phyloP scores from a whole-genome alignment of 139 green algal genomes.

The Micractinium sp. region DNA sequence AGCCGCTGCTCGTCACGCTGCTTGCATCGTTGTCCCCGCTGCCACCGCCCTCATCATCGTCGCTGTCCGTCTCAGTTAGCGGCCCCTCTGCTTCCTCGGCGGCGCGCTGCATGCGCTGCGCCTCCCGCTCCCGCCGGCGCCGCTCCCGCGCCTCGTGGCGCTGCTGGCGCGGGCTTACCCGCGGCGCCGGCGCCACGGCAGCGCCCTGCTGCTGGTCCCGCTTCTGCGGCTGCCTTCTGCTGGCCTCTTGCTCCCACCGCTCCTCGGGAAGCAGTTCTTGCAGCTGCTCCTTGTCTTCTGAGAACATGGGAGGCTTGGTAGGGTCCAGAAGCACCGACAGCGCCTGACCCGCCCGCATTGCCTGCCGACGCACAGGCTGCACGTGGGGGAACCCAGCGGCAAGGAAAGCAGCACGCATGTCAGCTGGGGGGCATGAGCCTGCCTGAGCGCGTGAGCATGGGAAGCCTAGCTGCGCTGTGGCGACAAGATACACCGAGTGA shows the following conservation, averaged over 20 bases:
- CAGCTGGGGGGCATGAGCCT: not conserved
- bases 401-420: not conserved
- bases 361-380: conserved; percentile 52
- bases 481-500: not conserved
- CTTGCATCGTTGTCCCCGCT: not conserved
- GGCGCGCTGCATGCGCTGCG: not conserved
- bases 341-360: conserved; percentile 66
- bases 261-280: conserved; percentile 57
- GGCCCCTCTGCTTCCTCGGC: not conserved
- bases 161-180: not conserved
- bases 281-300: conserved; percentile 50
- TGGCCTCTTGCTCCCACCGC: not conserved
- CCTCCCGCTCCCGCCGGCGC: not conserved
- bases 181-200: not conserved
- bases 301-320: conserved; percentile 58
- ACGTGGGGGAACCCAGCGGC: not conserved
- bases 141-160: not conserved
- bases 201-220: not conserved
- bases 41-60: conserved; percentile 39
- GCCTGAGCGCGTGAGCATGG: not conserved
- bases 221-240: not conserved
- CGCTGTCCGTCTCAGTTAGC: conserved; percentile 47
- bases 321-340: conserved; percentile 59
- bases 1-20: not conserved
- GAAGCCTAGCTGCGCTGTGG: not conserved